Evolutionary conservation across 352 stramenopile species (phyloP), one percentile per base, ranked within the genome.

Genomic region (Lagenidium sp.): DNA sequence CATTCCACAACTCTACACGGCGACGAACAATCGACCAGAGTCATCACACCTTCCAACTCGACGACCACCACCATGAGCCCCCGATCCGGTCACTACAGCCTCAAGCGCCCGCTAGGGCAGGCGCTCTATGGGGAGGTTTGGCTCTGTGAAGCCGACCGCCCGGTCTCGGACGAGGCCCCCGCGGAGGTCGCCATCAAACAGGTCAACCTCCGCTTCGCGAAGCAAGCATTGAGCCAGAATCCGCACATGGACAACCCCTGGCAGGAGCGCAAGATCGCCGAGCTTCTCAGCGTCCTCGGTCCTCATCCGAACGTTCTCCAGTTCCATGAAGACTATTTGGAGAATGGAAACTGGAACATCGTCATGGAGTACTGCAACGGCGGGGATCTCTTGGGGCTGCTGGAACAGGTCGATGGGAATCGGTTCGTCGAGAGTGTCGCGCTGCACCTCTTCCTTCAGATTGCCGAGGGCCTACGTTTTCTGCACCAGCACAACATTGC

Each of bases 291-390:
- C 47, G 36, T 50, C 5, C 50, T 68, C 31, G 57, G 44, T 13
- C 32, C 44, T 12, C 60, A 82, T 34, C 34, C 38, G 15, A 73
- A 73, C 48, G 53, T 79, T 25, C 50, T 82, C 24, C 51, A 46
- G 20, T 64, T 67, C 31, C 47, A 36, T 5, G 18, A 50, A 16
- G 45, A 67, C 15, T 82, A 77, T 39, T 20, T 73, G 19, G 53
- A 73, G 19, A 52, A 67, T 19, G 50, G 50, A 16, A 56, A 41
- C 44, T 4, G 42, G 38, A 35, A 31, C 23, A 44, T 44, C 11
- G 63, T 79, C 25, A 79, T 79, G 55, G 72, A 80, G 10, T 65
- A 63, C 30, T 81, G 69, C 43, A 42, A 43, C 0, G 67, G 58
- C 30, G 72, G 68, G 10, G 72, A 85, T 39, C 42, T 82, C 20